Evolutionary conservation across 2,329 filamentous ascomycete species (phyloP).

Genomic region (Triangularia verruculosa): DNA sequence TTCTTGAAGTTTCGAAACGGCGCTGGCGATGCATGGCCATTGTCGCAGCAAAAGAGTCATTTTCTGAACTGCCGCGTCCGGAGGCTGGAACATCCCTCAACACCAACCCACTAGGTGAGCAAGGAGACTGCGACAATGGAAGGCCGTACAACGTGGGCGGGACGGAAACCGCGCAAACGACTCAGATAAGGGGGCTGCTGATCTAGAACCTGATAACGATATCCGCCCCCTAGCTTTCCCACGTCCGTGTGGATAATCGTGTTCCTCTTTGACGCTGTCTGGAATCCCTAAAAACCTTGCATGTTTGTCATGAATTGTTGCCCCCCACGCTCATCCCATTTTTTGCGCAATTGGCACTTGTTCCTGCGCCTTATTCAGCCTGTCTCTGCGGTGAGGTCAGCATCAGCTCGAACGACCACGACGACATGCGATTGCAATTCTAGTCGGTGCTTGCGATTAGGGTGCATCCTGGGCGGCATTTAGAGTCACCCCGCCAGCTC

Average conservation of each 20-base stretch:
- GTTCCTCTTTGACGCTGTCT: too few relatives aligned
- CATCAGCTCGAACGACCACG: neutral
- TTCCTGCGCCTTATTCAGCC: neutral
- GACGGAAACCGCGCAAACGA: neutral
- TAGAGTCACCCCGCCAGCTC: neutral
- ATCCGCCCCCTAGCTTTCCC: neutral
- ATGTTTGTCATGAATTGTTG: neutral
- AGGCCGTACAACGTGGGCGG: neutral
- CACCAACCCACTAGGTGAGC: neutral
- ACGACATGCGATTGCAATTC: conserved; percentile 7
- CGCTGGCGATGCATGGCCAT: conserved; percentile 5
- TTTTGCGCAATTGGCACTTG: neutral
- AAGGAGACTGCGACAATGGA: neutral
- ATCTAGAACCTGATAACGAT: neutral
- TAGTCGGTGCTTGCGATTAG: neutral
- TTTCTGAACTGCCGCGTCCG: conserved; percentile 4
- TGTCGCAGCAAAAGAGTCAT: conserved; percentile 11
- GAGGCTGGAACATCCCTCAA: neutral
- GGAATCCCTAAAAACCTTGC: neutral
- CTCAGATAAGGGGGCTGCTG: neutral
- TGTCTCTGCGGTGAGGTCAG: neutral
- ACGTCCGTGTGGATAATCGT: too few relatives aligned
- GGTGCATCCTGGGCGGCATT: neutral
- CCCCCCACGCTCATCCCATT: neutral
- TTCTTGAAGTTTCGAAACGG: neutral